phyloP scores from a whole-genome alignment of 805 yeast species.

The Saitoella complicata region DNA sequence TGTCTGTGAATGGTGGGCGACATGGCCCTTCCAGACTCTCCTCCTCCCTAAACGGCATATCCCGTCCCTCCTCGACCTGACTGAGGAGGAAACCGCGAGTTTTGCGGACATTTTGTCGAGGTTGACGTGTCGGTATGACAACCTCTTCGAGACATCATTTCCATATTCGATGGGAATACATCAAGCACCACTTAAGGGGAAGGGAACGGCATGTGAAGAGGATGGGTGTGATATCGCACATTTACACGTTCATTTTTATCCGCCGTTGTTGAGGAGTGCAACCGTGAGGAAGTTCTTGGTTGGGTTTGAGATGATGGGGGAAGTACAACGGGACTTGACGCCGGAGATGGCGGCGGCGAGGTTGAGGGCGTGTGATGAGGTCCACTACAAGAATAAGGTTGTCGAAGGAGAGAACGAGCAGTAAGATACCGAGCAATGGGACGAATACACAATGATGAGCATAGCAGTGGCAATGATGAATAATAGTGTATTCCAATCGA shows the following conservation, averaged over 20 bases:
- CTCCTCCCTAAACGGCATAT: constrained; percentile 41
- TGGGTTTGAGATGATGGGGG: constrained; percentile 42
- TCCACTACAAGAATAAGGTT: constrained; percentile 7
- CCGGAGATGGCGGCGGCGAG: constrained; percentile 50
- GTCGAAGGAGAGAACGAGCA: too few species aligned
- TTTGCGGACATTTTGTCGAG: constrained; percentile 38
- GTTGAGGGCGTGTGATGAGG: constrained; percentile 20
- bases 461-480: too few species aligned
- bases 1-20: constrained; percentile 69
- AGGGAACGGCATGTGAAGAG: neutral
- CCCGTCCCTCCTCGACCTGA: constrained; percentile 33
- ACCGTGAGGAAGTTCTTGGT: constrained; percentile 61
- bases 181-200: constrained; percentile 45
- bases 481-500: too few species aligned
- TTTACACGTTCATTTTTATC: constrained; percentile 65
- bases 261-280: constrained; percentile 59
- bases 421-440: too few species aligned
- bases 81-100: constrained; percentile 32
- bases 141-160: constrained; percentile 49
- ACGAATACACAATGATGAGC: too few species aligned
- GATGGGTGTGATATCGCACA: constrained; percentile 24
- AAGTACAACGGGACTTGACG: constrained; percentile 55
- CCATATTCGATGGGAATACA: constrained; percentile 75
- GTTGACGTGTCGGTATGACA: constrained; percentile 52
- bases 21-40: constrained; percentile 68